These are phyloP conservation scores for Paraconiothyrium brasiliense DNA, from an alignment of 2,329 filamentous ascomycete genomes.

Conservation along the genomic window DNA sequence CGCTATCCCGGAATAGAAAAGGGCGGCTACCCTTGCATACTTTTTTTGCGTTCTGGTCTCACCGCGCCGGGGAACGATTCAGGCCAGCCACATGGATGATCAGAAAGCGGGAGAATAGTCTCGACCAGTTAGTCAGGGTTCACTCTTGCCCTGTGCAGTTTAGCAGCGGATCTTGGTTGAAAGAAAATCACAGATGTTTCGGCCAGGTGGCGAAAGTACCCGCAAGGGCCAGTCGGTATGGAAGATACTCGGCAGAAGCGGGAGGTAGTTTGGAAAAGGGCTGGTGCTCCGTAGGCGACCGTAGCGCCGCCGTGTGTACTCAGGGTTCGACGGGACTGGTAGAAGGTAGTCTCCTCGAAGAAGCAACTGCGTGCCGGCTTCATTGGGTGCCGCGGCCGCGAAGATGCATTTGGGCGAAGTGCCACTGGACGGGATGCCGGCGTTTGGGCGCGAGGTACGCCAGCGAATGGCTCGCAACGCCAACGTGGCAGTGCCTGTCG, in stretches of 20 bases:
- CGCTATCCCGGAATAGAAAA: constrained; percentile 23
- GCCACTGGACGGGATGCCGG: not conserved
- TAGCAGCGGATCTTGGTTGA: constrained; percentile 13
- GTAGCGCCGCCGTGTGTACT: constrained; percentile 36
- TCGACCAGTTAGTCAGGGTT: constrained; percentile 1
- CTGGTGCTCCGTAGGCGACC: constrained; percentile 38
- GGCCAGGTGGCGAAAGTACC: constrained; percentile 27
- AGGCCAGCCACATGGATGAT: not conserved
- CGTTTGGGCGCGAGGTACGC: not conserved
- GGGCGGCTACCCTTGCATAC: constrained; percentile 11
- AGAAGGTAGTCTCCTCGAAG: not conserved
- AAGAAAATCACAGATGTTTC: constrained; percentile 14
- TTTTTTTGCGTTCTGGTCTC: constrained; percentile 15
- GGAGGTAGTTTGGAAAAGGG: constrained; percentile 30
- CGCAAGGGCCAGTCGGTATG: constrained; percentile 20
- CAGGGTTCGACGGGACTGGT: constrained; percentile 14
- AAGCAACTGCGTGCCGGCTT: constrained; percentile 18
- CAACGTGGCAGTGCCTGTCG: constrained; percentile 15
- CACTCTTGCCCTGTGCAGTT: constrained; percentile 5
- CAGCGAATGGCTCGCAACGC: constrained; percentile 1
- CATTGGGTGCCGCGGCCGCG: constrained; percentile 13
- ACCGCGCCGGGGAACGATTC: constrained; percentile 20
- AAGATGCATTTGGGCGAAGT: not conserved
- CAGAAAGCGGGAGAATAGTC: constrained; percentile 3
- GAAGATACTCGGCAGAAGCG: constrained; percentile 32